Evolutionary conservation across 352 stramenopile species (phyloP).

Genomic region (Plasmopara muralis): DNA sequence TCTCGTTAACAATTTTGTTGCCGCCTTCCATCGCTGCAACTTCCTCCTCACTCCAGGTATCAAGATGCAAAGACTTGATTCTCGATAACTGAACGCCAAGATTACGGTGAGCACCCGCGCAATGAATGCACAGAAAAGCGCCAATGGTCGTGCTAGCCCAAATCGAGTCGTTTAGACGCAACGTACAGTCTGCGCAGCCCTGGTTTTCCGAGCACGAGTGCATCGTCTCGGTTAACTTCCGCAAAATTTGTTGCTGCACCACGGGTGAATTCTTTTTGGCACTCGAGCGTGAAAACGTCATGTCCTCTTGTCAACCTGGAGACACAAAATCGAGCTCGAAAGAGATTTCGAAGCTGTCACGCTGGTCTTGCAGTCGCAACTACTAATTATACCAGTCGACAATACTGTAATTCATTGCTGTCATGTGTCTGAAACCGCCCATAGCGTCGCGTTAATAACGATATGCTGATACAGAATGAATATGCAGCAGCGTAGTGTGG

Average conservation of each 20-base stretch:
- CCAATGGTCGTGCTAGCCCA: constrained; percentile 93
- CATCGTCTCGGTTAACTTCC: constrained; percentile 60
- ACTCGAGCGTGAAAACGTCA: too few species aligned
- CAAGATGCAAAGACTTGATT: constrained; percentile 75
- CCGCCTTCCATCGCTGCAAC: constrained; percentile 60
- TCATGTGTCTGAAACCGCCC: too few species aligned
- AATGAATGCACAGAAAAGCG: constrained; percentile 86
- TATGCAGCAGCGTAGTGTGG: too few species aligned
- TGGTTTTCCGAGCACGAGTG: constrained; percentile 55
- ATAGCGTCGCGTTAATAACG: too few species aligned
- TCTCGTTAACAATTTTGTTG: constrained; percentile 58
- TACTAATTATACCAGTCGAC: too few species aligned
- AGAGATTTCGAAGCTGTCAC: too few species aligned
- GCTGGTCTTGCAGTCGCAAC: too few species aligned
- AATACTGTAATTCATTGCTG: too few species aligned
- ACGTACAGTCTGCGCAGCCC: constrained; percentile 72
- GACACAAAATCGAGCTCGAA: too few species aligned
- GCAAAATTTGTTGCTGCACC: constrained; percentile 33
- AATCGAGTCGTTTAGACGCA: constrained; percentile 71
- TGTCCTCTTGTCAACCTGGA: too few species aligned
- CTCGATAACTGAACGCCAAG: constrained; percentile 93
- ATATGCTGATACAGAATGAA: too few species aligned
- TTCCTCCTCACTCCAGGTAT: constrained; percentile 72
- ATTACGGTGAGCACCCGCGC: constrained; percentile 90
- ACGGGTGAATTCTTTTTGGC: constrained; percentile 13